These are phyloP conservation scores for Prunus padus DNA, from an alignment of 306 rosid genomes.

Conservation along the genomic window DNA sequence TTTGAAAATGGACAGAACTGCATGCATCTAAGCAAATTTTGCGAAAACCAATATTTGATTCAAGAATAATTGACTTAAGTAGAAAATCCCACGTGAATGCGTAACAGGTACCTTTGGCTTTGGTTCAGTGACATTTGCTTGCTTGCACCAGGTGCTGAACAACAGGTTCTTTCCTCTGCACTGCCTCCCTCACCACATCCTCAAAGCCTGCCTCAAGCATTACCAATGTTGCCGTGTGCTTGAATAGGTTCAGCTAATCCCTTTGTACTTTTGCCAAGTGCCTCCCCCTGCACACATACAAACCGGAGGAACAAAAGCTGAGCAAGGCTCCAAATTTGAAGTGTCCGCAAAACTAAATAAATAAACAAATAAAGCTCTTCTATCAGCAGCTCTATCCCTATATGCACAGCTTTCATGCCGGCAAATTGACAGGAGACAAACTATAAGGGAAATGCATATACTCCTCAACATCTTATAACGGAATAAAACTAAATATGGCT, in stretches of 20 bases:
- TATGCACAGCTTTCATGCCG: slow-evolving; percentile 35
- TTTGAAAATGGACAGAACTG: no score
- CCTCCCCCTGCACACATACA: slow-evolving; percentile 58
- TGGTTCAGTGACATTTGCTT: no score
- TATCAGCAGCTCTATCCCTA: background rate
- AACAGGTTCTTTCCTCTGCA: no score
- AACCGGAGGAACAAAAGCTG: background rate
- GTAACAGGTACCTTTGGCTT: no score
- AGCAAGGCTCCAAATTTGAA: background rate
- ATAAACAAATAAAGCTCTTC: background rate
- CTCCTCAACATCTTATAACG: background rate
- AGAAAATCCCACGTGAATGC: no score
- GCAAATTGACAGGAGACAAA: slow-evolving; percentile 17
- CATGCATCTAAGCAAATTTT: no score
- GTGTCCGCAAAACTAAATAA: background rate
- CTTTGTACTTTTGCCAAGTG: slow-evolving; percentile 67
- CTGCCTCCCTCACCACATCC: no score
- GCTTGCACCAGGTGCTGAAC: no score
- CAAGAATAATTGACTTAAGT: no score
- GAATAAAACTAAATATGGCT: background rate
- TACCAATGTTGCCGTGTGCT: slow-evolving; percentile 67
- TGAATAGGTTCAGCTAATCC: slow-evolving; percentile 71
- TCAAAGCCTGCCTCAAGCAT: slow-evolving; percentile 37
- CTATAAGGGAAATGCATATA: slow-evolving; percentile 12
- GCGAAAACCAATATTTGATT: no score